Percentiles rank a stretch among this genome's conserved stretches.
Conservation (phyloP, 768 basidiomycete species). For the Rhodosporidiobolus sp. region DNA sequence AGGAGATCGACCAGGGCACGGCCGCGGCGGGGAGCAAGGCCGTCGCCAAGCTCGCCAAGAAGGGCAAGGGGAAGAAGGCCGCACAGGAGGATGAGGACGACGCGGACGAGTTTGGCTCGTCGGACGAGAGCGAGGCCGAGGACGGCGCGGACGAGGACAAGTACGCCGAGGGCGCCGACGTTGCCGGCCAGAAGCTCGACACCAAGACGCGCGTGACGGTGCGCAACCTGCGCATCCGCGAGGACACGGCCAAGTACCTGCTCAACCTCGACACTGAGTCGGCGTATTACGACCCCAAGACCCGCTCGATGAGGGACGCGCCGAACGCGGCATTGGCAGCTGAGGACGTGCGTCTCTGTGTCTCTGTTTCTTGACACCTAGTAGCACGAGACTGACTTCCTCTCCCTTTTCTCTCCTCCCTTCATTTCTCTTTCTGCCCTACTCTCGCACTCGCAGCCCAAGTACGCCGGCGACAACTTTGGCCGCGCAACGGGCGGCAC, state of each 20-base stretch:
- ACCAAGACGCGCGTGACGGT: constrained; percentile 99
- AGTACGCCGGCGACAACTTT: constrained; percentile 97
- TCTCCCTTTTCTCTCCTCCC: neutral
- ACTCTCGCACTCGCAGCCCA: constrained; percentile 55
- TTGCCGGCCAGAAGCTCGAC: constrained; percentile 95
- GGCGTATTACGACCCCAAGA: constrained; percentile 99
- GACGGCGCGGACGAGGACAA: constrained; percentile 86
- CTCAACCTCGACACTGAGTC: constrained; percentile 92
- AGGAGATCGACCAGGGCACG: constrained; percentile 89
- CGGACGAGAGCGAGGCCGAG: constrained; percentile 78
- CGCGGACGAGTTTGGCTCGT: constrained; percentile 91
- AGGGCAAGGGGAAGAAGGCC: constrained; percentile 54
- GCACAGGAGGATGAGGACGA: constrained; percentile 68
- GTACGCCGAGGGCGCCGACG: constrained; percentile 96
- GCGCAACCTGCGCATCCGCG: constrained; percentile 94
- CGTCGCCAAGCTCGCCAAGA: constrained; percentile 91
- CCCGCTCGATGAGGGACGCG: constrained; percentile 98
- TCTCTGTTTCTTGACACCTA: neutral
- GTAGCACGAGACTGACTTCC: neutral
- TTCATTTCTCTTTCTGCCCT: neutral
- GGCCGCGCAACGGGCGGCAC: constrained; percentile 86
- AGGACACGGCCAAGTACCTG: constrained; percentile 98
- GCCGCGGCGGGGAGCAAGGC: constrained; percentile 87
- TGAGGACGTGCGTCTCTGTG: constrained; percentile 69
- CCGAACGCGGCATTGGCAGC: constrained; percentile 69